These are phyloP conservation scores for Penicillium thymicola DNA, from an alignment of 2,329 filamentous ascomycete genomes.

Conservation along the genomic window DNA sequence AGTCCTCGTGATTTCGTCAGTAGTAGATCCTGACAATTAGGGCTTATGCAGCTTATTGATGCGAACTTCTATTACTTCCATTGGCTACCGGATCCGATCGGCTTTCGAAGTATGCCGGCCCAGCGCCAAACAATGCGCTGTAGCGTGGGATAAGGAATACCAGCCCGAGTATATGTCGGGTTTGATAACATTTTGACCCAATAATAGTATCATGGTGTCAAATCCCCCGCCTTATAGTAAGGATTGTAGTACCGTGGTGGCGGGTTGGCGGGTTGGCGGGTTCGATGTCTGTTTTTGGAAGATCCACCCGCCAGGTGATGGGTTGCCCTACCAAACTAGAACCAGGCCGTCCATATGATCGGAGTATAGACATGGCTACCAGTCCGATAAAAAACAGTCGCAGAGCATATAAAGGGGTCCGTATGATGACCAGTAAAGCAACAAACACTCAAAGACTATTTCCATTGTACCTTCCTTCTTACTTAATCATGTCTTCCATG, in stretches of 20 bases:
- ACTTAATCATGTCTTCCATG: conserved; percentile 17
- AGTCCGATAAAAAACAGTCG: neutral
- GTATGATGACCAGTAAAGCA: neutral
- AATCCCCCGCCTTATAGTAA: neutral
- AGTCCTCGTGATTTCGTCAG: neutral
- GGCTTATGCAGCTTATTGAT: neutral
- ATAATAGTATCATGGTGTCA: neutral
- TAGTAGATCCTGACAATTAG: too few species aligned
- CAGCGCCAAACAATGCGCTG: neutral
- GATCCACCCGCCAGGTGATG: neutral
- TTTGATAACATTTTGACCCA: too few species aligned
- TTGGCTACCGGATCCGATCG: neutral
- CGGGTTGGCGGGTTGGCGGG: conserved; percentile 5
- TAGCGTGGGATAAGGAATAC: neutral
- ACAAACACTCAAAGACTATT: neutral
- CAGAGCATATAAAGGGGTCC: neutral
- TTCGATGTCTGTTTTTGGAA: conserved; percentile 2
- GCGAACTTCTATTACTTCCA: neutral
- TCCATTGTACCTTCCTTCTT: neutral
- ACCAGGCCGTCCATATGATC: neutral
- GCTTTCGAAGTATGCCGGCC: neutral
- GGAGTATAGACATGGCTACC: neutral
- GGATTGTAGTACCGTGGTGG: neutral
- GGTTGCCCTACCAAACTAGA: neutral
- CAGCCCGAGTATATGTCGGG: neutral